Evolutionary conservation across 305 asterid species (phyloP).

Genomic region (Solanum aculeatissimum): DNA sequence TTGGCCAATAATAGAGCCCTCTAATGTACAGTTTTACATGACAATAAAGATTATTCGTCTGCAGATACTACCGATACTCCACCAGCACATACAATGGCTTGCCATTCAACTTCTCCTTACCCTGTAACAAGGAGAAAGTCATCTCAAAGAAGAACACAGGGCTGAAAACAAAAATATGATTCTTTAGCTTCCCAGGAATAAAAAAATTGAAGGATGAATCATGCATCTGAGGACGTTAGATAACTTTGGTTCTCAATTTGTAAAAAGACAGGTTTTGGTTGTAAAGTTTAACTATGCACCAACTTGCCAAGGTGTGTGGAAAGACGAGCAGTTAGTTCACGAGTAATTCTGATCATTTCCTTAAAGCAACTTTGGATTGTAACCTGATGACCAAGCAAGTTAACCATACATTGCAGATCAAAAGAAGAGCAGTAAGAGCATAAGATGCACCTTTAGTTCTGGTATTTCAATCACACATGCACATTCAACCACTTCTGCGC

Average conservation of each 20-base stretch:
- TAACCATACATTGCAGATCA: background rate
- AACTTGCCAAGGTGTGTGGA: background rate
- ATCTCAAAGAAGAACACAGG: background rate
- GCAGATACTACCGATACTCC: constrained; percentile 34
- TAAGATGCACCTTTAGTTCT: constrained; percentile 37
- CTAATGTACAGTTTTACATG: constrained; percentile 10
- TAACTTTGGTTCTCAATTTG: background rate
- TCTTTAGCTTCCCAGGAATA: background rate
- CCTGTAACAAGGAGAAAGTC: constrained; percentile 22
- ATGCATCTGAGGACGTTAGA: background rate
- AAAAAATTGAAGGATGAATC: background rate
- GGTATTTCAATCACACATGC: constrained; percentile 85
- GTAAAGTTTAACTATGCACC: background rate
- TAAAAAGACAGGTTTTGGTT: background rate
- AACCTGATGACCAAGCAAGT: background rate
- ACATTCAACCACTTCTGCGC: constrained; percentile 71
- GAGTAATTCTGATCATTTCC: background rate
- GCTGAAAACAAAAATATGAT: background rate
- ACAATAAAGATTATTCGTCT: background rate
- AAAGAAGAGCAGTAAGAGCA: background rate
- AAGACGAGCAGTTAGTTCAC: background rate
- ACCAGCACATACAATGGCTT: constrained; percentile 67
- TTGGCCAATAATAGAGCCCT: constrained; percentile 1
- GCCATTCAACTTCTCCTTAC: constrained; percentile 51
- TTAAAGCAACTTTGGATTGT: background rate